Evolutionary conservation across 2,329 filamentous ascomycete genomes (phyloP).

Genomic region (Dothidotthia symphoricarpi): DNA sequence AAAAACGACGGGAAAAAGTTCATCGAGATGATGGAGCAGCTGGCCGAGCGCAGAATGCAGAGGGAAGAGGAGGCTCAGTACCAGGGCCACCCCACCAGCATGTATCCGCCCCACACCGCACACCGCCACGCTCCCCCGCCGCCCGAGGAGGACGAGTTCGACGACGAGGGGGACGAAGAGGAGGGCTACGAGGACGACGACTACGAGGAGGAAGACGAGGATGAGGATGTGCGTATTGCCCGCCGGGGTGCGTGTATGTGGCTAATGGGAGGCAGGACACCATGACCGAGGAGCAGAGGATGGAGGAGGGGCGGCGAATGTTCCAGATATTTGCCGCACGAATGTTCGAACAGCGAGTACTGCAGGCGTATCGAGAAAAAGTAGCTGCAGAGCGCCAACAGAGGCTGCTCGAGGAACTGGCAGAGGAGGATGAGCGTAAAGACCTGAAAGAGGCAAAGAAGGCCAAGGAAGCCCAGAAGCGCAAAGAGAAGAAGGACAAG

Average conservation of each 20-base stretch:
- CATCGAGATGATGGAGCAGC: constrained; percentile 99
- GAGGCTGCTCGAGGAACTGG: constrained; percentile 85
- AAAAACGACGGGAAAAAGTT: constrained; percentile 99
- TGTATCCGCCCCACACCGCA: constrained; percentile 46
- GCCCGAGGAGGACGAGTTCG: constrained; percentile 77
- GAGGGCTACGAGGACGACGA: constrained; percentile 63
- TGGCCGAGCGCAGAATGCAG: constrained; percentile 95
- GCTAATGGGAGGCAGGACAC: constrained; percentile 64
- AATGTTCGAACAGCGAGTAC: constrained; percentile 97
- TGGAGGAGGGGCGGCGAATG: constrained; percentile 98
- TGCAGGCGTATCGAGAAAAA: constrained; percentile 97
- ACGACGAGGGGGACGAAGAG: constrained; percentile 63
- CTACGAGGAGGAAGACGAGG: constrained; percentile 38
- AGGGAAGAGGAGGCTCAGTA: constrained; percentile 86
- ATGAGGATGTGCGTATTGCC: constrained; percentile 35
- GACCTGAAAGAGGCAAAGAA: constrained; percentile 87
- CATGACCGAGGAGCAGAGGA: constrained; percentile 97
- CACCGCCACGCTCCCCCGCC: constrained; percentile 65
- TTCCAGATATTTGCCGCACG: constrained; percentile 98
- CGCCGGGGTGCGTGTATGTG: constrained; percentile 10
- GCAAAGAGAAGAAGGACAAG: constrained; percentile 87
- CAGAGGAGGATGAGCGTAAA: constrained; percentile 76
- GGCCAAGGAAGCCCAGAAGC: constrained; percentile 88
- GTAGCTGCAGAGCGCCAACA: constrained; percentile 89
- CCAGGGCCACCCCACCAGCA: constrained; percentile 55